phyloP scores from a whole-genome alignment of 768 basidiomycete genomes.

The Mycena polygramma region DNA sequence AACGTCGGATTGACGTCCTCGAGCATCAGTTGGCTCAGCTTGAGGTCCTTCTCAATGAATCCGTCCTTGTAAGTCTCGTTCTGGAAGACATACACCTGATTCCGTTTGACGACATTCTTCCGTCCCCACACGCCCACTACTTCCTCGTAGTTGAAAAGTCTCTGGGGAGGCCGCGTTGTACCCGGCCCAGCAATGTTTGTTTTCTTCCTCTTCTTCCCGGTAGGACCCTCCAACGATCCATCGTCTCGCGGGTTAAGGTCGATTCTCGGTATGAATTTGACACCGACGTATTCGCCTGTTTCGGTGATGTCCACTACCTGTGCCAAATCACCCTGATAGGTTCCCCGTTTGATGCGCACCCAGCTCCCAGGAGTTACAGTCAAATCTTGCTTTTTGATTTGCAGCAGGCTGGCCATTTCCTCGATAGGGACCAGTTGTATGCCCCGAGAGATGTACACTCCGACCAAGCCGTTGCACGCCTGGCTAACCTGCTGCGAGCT shows the following conservation, averaged over 20 bases:
- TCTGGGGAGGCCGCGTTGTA: constrained; percentile 88
- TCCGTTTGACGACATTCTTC: constrained; percentile 80
- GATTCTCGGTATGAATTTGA: constrained; percentile 97
- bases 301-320: constrained; percentile 96
- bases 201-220: constrained; percentile 91
- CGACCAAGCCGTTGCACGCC: constrained; percentile 92
- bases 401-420: constrained; percentile 96
- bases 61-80: constrained; percentile 96
- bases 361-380: constrained; percentile 89
- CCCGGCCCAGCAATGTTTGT: constrained; percentile 57
- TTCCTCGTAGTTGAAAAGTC: constrained; percentile 95
- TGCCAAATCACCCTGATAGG: constrained; percentile 94
- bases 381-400: constrained; percentile 94
- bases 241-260: constrained; percentile 94
- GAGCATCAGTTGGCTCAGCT: constrained; percentile 77
- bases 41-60: constrained; percentile 97
- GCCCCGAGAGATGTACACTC: constrained; percentile 88
- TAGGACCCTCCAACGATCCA: constrained; percentile 70
- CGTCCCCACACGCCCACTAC: constrained; percentile 88
- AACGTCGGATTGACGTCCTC: constrained; percentile 96
- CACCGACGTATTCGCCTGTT: constrained; percentile 91
- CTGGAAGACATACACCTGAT: constrained; percentile 86
- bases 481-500: constrained; percentile 87
- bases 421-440: constrained; percentile 92
- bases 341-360: constrained; percentile 95